A percentile compares a stretch with the other conserved stretches of the same genome.
phyloP scores from a whole-genome alignment of 2,329 filamentous ascomycete species.

The Neurospora sp. region DNA sequence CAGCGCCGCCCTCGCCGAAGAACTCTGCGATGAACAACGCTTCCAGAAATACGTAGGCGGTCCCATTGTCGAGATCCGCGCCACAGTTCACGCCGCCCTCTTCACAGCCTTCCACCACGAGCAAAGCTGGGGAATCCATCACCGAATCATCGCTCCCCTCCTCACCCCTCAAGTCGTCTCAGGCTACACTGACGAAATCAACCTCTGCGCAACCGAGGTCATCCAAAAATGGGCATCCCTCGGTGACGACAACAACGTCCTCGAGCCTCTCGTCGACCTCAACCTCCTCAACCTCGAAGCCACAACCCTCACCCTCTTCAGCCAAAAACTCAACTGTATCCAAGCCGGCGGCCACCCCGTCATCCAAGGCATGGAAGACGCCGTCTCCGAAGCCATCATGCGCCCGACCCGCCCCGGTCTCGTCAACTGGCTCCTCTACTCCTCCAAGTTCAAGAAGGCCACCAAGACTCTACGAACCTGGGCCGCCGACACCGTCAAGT shows the following conservation, averaged over 20 bases:
- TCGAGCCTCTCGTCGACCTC: constrained; percentile 39
- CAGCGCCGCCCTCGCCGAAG: constrained; percentile 30
- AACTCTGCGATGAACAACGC: constrained; percentile 40
- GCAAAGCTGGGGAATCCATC: constrained; percentile 37
- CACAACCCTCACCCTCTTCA: constrained; percentile 39
- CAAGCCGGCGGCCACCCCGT: constrained; percentile 36
- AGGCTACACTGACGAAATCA: constrained; percentile 35
- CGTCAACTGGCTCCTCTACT: constrained; percentile 42
- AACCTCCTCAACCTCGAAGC: constrained; percentile 44
- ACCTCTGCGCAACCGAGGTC: constrained; percentile 38
- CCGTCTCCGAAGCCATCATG: constrained; percentile 45
- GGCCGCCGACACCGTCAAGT: constrained; percentile 45
- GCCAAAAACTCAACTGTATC: constrained; percentile 38
- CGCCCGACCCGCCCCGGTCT: constrained; percentile 40
- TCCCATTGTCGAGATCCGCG: constrained; percentile 41
- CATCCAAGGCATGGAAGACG: constrained; percentile 42
- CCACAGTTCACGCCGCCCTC: constrained; percentile 38
- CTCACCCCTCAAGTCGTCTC: constrained; percentile 26
- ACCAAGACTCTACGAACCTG: constrained; percentile 45
- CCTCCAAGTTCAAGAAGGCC: constrained; percentile 41
- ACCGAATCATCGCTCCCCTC: constrained; percentile 41
- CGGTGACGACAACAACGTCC: constrained; percentile 23
- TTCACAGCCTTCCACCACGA: constrained; percentile 42
- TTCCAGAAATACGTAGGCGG: constrained; percentile 45
- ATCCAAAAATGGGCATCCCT: constrained; percentile 37